Percentiles rank a stretch among this genome's conserved stretches.
phyloP scores from a whole-genome alignment of 2,329 filamentous ascomycete genomes.

The Phaeomoniella chlamydospora region DNA sequence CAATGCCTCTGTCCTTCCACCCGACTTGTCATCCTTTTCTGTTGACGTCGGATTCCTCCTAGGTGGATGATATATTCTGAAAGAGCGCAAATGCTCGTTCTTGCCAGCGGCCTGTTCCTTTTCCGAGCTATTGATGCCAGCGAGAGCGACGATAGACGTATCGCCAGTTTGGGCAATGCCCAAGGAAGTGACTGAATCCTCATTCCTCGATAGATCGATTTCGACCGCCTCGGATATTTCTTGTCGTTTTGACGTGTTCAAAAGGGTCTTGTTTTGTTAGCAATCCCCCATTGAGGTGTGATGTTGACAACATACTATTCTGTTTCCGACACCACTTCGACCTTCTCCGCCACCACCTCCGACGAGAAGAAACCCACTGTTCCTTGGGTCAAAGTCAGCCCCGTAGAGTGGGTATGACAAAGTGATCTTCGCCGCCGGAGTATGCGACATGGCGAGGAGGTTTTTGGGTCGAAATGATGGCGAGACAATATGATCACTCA shows the following conservation, averaged over 20 bases:
- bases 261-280: slow-evolving; percentile 39
- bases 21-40: slow-evolving; percentile 6
- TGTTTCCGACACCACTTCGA: slow-evolving; percentile 70
- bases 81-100: slow-evolving; percentile 73
- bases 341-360: slow-evolving; percentile 78
- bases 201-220: slow-evolving; percentile 63
- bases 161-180: slow-evolving; percentile 50
- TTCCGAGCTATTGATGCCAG: slow-evolving; percentile 72
- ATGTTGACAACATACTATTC: slow-evolving; percentile 63
- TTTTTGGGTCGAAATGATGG: neutral
- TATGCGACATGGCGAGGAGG: slow-evolving; percentile 17
- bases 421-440: slow-evolving; percentile 42
- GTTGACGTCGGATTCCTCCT: slow-evolving; percentile 10
- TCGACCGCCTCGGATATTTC: slow-evolving; percentile 54
- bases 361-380: slow-evolving; percentile 62
- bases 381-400: slow-evolving; percentile 73
- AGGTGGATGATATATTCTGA: slow-evolving; percentile 46
- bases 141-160: slow-evolving; percentile 42
- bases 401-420: slow-evolving; percentile 76
- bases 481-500: too few species aligned
- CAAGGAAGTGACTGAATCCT: slow-evolving; percentile 79
- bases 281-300: slow-evolving; percentile 1
- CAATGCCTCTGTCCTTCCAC: slow-evolving; percentile 11
- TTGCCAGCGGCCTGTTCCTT: slow-evolving; percentile 57
- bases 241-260: slow-evolving; percentile 54